phyloP scores from a whole-genome alignment of 148 eudicot genomes.

The Suaeda aralocaspica region DNA sequence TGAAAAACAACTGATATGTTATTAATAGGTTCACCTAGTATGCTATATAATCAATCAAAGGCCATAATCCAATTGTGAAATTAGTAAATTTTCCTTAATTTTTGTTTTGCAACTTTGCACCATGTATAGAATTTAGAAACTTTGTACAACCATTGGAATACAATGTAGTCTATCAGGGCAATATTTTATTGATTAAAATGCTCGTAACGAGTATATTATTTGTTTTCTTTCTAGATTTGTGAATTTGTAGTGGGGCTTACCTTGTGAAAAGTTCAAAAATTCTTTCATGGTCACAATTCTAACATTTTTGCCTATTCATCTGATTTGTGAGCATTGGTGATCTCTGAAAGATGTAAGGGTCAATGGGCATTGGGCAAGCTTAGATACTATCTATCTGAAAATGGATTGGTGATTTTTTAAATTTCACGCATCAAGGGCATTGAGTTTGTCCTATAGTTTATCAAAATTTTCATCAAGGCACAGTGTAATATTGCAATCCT shows the following conservation, averaged over 20 bases:
- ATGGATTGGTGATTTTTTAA: no score
- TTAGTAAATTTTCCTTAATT: neutral
- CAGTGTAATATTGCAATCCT: no score
- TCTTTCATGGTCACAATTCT: neutral
- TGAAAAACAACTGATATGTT: neutral
- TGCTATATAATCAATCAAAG: constrained; percentile 15
- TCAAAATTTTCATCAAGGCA: neutral
- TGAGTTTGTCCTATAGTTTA: neutral
- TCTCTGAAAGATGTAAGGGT: neutral
- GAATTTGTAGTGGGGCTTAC: neutral
- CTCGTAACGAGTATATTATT: no score
- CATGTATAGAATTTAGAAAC: constrained; percentile 5
- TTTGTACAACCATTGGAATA: neutral
- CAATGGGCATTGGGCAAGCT: neutral
- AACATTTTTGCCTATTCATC: neutral
- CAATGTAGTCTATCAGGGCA: neutral
- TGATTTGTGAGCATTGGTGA: neutral
- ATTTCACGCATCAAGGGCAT: neutral
- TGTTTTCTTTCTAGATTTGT: no score
- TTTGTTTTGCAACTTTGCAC: neutral
- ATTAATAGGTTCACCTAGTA: no score
- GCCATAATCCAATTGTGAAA: neutral
- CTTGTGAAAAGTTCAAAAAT: neutral
- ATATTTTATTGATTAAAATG: no score
- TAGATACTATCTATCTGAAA: neutral